These are phyloP conservation scores for Rhynchospora pubera DNA, from an alignment of 176 grass and related monocot species.

Conservation along the genomic window DNA sequence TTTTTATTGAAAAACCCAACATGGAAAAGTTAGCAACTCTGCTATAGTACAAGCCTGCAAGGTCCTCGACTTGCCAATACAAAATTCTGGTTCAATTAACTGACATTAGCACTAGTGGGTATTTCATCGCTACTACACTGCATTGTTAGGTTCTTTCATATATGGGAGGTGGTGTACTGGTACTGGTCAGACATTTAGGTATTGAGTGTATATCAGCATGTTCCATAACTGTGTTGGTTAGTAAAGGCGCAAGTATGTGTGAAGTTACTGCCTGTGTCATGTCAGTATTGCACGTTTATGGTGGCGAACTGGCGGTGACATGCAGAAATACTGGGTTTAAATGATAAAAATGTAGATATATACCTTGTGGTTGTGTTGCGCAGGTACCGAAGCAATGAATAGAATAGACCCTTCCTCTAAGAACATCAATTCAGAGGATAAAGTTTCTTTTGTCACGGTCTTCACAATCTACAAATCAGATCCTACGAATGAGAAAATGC, in stretches of 20 bases:
- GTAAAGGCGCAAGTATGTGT: background rate
- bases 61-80: background rate
- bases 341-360: background rate
- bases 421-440: conserved; percentile 27
- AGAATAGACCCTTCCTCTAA: conserved; percentile 33
- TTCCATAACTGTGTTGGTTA: background rate
- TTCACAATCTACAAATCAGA: conserved; percentile 62
- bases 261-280: background rate
- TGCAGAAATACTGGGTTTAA: conserved; percentile 13
- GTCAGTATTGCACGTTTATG: background rate
- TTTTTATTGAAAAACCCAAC: background rate
- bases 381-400: conserved; percentile 64
- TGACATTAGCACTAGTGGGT: background rate
- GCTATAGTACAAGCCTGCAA: background rate
- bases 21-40: background rate
- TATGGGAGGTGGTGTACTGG: background rate
- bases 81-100: background rate
- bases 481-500: conserved; percentile 28
- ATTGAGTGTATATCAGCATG: background rate
- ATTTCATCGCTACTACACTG: background rate
- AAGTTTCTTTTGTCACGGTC: conserved; percentile 72
- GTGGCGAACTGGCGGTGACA: background rate
- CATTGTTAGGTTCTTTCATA: background rate
- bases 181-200: background rate
- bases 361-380: conserved; percentile 13